Evolutionary conservation across 2,329 filamentous ascomycete species (phyloP), one percentile per base, ranked within the genome.

Genomic region (Ceratocystis papillata): DNA sequence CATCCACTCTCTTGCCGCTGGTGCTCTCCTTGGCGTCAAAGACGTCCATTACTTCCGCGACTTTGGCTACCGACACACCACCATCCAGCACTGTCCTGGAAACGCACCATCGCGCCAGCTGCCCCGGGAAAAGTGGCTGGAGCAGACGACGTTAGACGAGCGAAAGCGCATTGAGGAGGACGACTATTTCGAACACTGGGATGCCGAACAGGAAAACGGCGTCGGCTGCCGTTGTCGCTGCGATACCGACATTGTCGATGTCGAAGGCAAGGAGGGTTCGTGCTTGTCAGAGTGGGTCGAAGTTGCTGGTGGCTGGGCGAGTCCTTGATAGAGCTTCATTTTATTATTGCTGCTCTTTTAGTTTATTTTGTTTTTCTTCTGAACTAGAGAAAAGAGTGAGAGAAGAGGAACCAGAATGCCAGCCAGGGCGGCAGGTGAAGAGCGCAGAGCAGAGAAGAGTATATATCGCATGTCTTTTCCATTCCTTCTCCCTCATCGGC

Each of bases 21-120:
- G 94, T 71, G 89, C 88, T 44, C 85, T 99, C 17, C 82, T 99
- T 41, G 82, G 85, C 1, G 86, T 89, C 60, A 80, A 81, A 65
- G 91, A 99, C 73, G 90, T 99, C 68, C 94, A 99, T 77, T 99
- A 99, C 79, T 99, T 99, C 86, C 90, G 94, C 71, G 94, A 99
- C 75, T 93, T 97, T 77, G 94, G 94, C 65, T 99, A 99, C 78
- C 85, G 94, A 73, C 94, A 99, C 77, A 99, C 94, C 5, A 99
- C 94, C 2, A 99, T 99, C 73, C 93, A 97, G 77, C 94, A 99
- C 76, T 99, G 94, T 73, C 94, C 94, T 1, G 91, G 92, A 65
- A 99, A 99, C 73, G 94, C 94, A 2, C 94, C 93, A 0, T 86
- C 87, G 12, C 86, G 89, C 61, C 94, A 99, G 76, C 81, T 96